Conservation (phyloP, 2,329 filamentous ascomycete genomes). For the Dryadomyces quercivorus region DNA sequence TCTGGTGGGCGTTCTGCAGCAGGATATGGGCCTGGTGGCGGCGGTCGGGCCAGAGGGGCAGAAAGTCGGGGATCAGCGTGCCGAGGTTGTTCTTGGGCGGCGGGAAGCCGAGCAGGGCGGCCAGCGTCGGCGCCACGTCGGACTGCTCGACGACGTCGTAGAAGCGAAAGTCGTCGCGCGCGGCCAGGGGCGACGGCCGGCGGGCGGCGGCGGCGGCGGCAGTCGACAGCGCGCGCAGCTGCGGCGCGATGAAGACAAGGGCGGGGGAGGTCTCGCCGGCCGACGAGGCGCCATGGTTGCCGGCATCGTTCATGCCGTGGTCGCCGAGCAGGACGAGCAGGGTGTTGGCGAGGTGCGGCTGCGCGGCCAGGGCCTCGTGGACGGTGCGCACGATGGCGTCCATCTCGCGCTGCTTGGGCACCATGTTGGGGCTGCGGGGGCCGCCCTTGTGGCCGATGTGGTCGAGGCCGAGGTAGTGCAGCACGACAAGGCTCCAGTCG, state of each 20-base stretch:
- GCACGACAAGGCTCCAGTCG: constrained; percentile 88
- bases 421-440: constrained; percentile 73
- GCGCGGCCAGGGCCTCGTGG: constrained; percentile 60
- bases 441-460: constrained; percentile 97
- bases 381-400: constrained; percentile 39
- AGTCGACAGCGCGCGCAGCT: constrained; percentile 32
- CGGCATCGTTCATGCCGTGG: constrained; percentile 98
- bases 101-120: constrained; percentile 75
- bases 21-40: constrained; percentile 55
- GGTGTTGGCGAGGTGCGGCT: constrained; percentile 62
- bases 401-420: constrained; percentile 86
- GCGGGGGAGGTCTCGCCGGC: constrained; percentile 90
- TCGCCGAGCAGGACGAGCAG: constrained; percentile 83
- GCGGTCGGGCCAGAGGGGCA: constrained; percentile 61
- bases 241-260: constrained; percentile 81
- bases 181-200: constrained; percentile 23
- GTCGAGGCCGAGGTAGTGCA: constrained; percentile 92
- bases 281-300: constrained; percentile 91
- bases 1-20: constrained; percentile 67
- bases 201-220: neutral
- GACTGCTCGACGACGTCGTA: constrained; percentile 85
- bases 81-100: constrained; percentile 84
- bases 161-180: constrained; percentile 64
- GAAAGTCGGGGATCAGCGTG: constrained; percentile 67
- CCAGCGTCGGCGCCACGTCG: constrained; percentile 82